phyloP scores from a whole-genome alignment of 257 asterid species.

The Eustoma russellianum region DNA sequence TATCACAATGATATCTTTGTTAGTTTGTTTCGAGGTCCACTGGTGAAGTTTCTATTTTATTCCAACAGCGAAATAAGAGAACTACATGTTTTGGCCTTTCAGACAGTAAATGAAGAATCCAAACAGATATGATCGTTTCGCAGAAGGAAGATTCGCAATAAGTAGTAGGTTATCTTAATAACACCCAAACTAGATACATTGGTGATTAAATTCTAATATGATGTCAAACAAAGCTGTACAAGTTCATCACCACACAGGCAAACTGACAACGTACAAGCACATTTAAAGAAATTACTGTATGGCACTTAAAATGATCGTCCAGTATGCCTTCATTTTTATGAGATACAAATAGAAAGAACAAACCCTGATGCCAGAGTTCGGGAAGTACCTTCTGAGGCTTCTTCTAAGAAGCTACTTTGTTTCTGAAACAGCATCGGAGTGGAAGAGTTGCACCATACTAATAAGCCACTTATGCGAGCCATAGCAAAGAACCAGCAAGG shows the following conservation, averaged over 20 bases:
- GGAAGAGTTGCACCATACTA: not conserved
- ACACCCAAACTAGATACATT: too few relatives aligned
- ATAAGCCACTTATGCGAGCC: not conserved
- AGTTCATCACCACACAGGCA: too few relatives aligned
- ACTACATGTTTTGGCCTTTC: not conserved
- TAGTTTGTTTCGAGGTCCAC: not conserved
- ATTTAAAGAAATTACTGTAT: too few relatives aligned
- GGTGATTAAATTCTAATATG: too few relatives aligned
- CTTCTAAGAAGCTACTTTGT: not conserved
- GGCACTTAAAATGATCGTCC: constrained; percentile 1
- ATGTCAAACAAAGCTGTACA: too few relatives aligned
- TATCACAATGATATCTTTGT: not conserved
- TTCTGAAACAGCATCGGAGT: not conserved
- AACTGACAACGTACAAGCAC: too few relatives aligned
- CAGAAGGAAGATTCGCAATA: not conserved
- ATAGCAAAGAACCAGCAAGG: not conserved
- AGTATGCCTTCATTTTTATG: not conserved
- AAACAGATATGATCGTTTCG: not conserved
- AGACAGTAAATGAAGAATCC: not conserved
- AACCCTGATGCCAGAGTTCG: not conserved
- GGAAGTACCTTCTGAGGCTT: not conserved
- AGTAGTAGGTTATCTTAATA: too few relatives aligned
- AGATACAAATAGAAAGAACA: not conserved
- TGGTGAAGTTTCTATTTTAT: not conserved
- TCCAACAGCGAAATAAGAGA: not conserved